Base-by-base conservation (phyloP, 2,329 filamentous ascomycete species). In the Didymella keratinophila region DNA sequence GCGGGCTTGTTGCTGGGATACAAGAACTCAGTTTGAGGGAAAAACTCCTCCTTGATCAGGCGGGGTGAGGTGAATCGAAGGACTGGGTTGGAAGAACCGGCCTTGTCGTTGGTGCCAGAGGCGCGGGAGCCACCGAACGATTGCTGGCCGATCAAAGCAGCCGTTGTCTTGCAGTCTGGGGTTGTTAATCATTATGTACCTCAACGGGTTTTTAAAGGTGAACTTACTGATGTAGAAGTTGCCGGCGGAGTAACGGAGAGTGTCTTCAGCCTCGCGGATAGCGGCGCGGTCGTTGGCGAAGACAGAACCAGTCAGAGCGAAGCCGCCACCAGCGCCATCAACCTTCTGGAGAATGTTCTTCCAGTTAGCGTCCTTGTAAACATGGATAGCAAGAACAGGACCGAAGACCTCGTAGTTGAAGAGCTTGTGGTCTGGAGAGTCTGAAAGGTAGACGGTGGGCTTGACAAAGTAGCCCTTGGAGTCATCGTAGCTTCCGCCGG, bases 391-490 rank as follows among this genome's bases (percentile, higher is more conserved):
- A 47, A 94, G 81, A 58, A 95, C 80, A 25, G 91, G 91, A 1
- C 91, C 91, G 75, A 96, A 96, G 63, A 95, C 87, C 78, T 96
- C 92, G 21, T 86, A 89, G 55, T 82, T 86, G 60, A 96, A 82
- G 65, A 93, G 87, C 66, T 84, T 84, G 80, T 95, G 91, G 58
- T 84, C 78, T 0, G 90, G 87, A 77, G 90, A 89, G 55, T 82
- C 86, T 44, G 90, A 89, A 59, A 83, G 79, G 81, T 93, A 95
- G 70, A 96, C 84, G 55, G 92, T 95, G 14, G 92, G 92, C 76
- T 90, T 84, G 72, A 96, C 85, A 78, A 87, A 96, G 82, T 88
- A 96, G 63, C 92, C 92, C 78, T 87, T 87, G 58, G 84, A 88
- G 45, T 86, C 85, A 75, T 94, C 90, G 74, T 93, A 89, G 62